These are phyloP conservation scores for Aurantiochytrium sp. DNA, from an alignment of 108 stramenopile genomes.

Conservation along the genomic window DNA sequence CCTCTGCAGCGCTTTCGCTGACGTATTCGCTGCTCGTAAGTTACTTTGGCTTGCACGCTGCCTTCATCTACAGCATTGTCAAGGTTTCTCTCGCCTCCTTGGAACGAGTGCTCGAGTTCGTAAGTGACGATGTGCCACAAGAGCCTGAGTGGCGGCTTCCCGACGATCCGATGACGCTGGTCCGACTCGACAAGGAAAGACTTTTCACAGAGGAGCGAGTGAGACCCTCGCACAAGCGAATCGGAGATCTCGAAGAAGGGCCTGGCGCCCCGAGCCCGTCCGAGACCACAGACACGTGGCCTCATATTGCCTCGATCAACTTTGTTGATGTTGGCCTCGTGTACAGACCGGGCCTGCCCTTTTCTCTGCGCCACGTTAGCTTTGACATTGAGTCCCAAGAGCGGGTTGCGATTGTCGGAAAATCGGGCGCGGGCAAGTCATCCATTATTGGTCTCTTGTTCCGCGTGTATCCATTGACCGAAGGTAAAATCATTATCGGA, in stretches of 20 bases:
- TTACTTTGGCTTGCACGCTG: slow-evolving; percentile 47
- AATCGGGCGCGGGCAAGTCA: slow-evolving; percentile 74
- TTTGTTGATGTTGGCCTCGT: slow-evolving; percentile 9
- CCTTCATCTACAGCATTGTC: slow-evolving; percentile 69
- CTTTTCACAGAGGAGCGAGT: neutral
- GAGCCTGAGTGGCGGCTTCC: slow-evolving; percentile 2
- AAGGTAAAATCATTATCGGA: neutral
- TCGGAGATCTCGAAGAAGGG: neutral
- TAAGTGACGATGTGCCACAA: neutral
- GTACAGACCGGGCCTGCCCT: slow-evolving; percentile 32
- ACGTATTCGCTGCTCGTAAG: neutral
- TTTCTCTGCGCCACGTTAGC: slow-evolving; percentile 18
- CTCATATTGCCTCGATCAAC: neutral
- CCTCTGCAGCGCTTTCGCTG: neutral
- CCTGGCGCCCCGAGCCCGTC: neutral
- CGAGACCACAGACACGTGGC: slow-evolving; percentile 4
- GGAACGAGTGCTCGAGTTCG: slow-evolving; percentile 35
- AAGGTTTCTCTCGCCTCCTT: slow-evolving; percentile 84
- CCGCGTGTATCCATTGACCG: neutral
- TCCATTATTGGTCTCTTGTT: slow-evolving; percentile 23
- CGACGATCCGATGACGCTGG: neutral
- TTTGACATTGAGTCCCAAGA: slow-evolving; percentile 15
- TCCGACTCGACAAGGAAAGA: neutral
- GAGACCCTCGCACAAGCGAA: neutral
- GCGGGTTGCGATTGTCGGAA: slow-evolving; percentile 37